A percentile compares a stretch with the other conserved stretches of the same genome.
phyloP scores from a whole-genome alignment of 2,329 filamentous ascomycete genomes.

The Colletotrichum filicis region DNA sequence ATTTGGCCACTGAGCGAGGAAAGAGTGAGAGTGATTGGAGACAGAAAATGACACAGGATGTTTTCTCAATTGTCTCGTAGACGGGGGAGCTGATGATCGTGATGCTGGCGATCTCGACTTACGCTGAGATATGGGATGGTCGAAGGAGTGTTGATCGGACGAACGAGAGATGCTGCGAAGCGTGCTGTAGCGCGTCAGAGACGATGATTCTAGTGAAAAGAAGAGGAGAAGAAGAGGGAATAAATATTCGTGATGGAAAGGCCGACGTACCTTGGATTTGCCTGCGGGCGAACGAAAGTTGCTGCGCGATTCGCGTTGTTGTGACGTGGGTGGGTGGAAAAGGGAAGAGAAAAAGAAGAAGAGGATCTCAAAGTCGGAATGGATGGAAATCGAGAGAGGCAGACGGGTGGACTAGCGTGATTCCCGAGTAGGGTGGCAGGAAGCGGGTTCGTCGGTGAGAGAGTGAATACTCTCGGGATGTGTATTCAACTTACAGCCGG shows the following conservation, averaged over 20 bases:
- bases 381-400: background rate
- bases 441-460: background rate
- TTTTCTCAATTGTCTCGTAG: background rate
- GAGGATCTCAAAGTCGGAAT: background rate
- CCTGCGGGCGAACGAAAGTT: slow-evolving; percentile 8
- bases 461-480: background rate
- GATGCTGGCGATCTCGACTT: background rate
- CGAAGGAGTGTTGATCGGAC: background rate
- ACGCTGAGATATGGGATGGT: slow-evolving; percentile 1
- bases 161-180: slow-evolving; percentile 14
- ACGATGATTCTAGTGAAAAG: background rate
- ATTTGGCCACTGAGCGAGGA: background rate
- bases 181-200: background rate
- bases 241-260: background rate
- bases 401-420: background rate
- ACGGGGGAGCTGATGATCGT: background rate
- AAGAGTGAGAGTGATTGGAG: background rate
- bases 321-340: background rate
- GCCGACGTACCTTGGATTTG: slow-evolving; percentile 1
- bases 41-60: background rate
- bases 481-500: background rate
- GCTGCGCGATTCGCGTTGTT: background rate
- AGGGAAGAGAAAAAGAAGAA: background rate
- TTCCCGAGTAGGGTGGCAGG: background rate
- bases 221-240: background rate